These are phyloP conservation scores for Leptographium procerum DNA, from an alignment of 2,329 filamentous ascomycete species.

Conservation along the genomic window DNA sequence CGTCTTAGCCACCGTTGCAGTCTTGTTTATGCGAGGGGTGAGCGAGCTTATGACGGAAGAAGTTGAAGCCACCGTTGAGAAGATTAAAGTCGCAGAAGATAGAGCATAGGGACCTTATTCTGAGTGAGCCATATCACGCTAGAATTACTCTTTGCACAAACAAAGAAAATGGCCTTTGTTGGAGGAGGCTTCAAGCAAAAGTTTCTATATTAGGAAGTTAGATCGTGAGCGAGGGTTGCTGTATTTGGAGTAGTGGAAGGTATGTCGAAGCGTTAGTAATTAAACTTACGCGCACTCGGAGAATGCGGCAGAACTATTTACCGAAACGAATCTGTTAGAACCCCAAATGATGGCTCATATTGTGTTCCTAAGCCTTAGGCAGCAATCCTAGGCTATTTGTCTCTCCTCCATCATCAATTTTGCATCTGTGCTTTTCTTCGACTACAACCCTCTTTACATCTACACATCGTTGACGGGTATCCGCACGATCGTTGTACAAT, in stretches of 20 bases:
- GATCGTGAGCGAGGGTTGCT: too few species aligned
- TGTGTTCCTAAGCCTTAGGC: not conserved
- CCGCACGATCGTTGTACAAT: not conserved
- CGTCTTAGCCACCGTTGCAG: conserved; percentile 31
- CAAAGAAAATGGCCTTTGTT: too few species aligned
- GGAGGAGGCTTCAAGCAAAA: too few species aligned
- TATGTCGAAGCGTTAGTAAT: too few species aligned
- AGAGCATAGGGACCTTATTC: not conserved
- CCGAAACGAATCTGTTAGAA: not conserved
- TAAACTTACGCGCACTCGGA: too few species aligned
- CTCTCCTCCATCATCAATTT: not conserved
- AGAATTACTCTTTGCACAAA: too few species aligned
- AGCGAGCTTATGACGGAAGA: conserved; percentile 42
- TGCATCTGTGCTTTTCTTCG: not conserved
- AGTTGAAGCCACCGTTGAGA: conserved; percentile 40
- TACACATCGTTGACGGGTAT: not conserved
- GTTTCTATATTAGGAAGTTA: too few species aligned
- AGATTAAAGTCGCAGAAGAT: conserved; percentile 7
- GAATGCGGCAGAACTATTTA: not conserved
- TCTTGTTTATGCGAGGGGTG: conserved; percentile 33
- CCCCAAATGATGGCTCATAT: not conserved
- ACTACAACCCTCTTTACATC: not conserved
- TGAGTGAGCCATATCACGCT: not conserved
- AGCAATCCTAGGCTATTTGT: not conserved
- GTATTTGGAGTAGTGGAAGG: too few species aligned